Conservation (phyloP, 1,139 yeast genomes). For the Diutina neorugosa region DNA sequence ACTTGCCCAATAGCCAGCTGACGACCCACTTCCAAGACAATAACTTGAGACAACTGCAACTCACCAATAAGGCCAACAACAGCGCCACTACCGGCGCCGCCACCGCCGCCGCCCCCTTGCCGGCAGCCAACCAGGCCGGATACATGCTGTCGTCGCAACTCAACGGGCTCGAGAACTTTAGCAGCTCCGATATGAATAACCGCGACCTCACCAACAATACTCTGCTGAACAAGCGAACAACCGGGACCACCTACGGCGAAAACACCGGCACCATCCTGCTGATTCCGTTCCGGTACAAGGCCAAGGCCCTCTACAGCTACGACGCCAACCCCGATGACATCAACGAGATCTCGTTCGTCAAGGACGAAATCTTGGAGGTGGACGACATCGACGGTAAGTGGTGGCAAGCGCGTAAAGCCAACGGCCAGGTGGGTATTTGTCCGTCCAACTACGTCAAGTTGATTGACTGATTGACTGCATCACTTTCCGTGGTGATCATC, state of each 20-base stretch:
- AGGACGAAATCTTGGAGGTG: constrained; percentile 83
- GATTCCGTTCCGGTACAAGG: constrained; percentile 67
- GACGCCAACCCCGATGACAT: constrained; percentile 92
- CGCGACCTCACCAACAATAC: constrained; percentile 22
- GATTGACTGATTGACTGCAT: constrained; percentile 15
- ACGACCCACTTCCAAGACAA: constrained; percentile 19
- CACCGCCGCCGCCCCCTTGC: constrained; percentile 23
- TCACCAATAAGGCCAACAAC: constrained; percentile 14
- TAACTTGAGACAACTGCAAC: constrained; percentile 26
- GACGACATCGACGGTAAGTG: constrained; percentile 93
- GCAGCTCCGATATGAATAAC: constrained; percentile 25
- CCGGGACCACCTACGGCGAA: constrained; percentile 6
- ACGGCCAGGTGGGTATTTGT: constrained; percentile 92
- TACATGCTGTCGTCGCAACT: constrained; percentile 46
- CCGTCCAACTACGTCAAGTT: constrained; percentile 89
- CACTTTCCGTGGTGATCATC: not conserved
- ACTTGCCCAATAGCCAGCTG: constrained; percentile 3
- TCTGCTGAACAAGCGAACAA: constrained; percentile 9
- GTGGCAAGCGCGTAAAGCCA: constrained; percentile 93
- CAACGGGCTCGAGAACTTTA: constrained; percentile 47
- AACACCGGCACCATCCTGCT: constrained; percentile 9
- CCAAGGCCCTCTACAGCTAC: constrained; percentile 77
- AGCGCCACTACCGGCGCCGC: constrained; percentile 7
- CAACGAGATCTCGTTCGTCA: constrained; percentile 81
- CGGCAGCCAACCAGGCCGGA: not conserved